Evolutionary conservation across 768 basidiomycete species (phyloP).

Genomic region (Russula compacta): DNA sequence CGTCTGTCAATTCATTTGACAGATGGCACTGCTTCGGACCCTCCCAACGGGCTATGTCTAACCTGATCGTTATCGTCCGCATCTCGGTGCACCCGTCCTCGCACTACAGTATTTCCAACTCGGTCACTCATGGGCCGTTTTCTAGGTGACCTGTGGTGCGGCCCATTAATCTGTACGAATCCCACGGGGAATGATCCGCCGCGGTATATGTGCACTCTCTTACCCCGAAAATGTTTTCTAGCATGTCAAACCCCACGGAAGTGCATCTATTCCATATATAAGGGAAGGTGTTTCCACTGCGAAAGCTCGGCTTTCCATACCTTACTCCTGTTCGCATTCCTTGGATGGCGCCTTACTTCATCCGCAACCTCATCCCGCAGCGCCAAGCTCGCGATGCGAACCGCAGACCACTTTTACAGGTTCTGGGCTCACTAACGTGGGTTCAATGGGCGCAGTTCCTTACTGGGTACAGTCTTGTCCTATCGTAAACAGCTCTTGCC

Average conservation of each 20-base stretch:
- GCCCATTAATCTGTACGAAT: neutral
- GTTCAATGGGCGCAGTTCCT: slow-evolving; percentile 48
- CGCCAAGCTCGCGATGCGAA: neutral
- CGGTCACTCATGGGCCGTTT: neutral
- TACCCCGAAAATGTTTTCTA: neutral
- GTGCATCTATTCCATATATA: neutral
- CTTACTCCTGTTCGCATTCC: neutral
- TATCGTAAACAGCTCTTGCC: neutral
- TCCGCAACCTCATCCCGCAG: slow-evolving; percentile 11
- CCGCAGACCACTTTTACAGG: slow-evolving; percentile 30
- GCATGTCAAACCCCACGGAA: neutral
- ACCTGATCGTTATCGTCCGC: neutral
- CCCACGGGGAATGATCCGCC: neutral
- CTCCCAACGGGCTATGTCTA: neutral
- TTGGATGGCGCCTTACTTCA: slow-evolving; percentile 14
- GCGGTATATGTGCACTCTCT: neutral
- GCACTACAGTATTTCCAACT: neutral
- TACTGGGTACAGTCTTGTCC: slow-evolving; percentile 34
- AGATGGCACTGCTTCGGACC: neutral
- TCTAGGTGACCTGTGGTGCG: neutral
- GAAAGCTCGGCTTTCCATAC: neutral
- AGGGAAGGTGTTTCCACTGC: neutral
- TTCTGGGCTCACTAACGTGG: slow-evolving; percentile 34
- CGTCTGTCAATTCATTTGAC: neutral
- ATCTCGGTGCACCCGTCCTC: neutral